Evolutionary conservation across 768 basidiomycete genomes (phyloP).

Genomic region (Hypholoma fasciculare): DNA sequence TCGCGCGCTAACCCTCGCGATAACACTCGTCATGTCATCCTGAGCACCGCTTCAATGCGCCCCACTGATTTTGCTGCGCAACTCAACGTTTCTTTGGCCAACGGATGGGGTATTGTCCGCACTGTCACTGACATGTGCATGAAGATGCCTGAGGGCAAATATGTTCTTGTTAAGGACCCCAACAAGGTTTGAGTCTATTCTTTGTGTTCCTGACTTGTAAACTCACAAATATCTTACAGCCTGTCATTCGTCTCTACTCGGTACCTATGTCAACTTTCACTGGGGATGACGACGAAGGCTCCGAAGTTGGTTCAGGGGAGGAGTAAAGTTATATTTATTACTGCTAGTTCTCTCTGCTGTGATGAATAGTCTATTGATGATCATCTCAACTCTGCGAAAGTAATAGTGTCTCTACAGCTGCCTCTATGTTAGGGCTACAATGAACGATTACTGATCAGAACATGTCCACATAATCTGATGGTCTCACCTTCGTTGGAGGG

Average conservation of each 20-base stretch:
- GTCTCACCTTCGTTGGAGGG: conserved; percentile 80
- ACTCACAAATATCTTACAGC: conserved; percentile 46
- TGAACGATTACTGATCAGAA: conserved; percentile 5
- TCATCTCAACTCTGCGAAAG: conserved; percentile 38
- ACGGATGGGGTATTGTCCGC: conserved; percentile 98
- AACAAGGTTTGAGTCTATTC: conserved; percentile 68
- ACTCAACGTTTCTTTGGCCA: conserved; percentile 91
- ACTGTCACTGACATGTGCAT: conserved; percentile 92
- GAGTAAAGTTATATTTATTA: conserved; percentile 19
- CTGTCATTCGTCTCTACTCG: conserved; percentile 90
- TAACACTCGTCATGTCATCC: conserved; percentile 92
- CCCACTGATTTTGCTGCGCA: conserved; percentile 93
- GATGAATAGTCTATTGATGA: neutral
- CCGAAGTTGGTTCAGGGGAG: conserved; percentile 39
- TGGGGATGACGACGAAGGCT: conserved; percentile 76
- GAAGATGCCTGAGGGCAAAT: conserved; percentile 98
- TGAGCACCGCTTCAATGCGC: conserved; percentile 93
- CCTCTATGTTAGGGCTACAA: conserved; percentile 72
- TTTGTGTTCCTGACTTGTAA: conserved; percentile 8
- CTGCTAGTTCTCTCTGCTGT: neutral
- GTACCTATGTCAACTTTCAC: conserved; percentile 90
- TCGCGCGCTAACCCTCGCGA: conserved; percentile 94
- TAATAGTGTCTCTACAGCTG: conserved; percentile 79
- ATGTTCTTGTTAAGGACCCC: conserved; percentile 95
- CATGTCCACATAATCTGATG: conserved; percentile 7